Conservation (phyloP, 140 eudicot species). For the Cichorium intybus region DNA sequence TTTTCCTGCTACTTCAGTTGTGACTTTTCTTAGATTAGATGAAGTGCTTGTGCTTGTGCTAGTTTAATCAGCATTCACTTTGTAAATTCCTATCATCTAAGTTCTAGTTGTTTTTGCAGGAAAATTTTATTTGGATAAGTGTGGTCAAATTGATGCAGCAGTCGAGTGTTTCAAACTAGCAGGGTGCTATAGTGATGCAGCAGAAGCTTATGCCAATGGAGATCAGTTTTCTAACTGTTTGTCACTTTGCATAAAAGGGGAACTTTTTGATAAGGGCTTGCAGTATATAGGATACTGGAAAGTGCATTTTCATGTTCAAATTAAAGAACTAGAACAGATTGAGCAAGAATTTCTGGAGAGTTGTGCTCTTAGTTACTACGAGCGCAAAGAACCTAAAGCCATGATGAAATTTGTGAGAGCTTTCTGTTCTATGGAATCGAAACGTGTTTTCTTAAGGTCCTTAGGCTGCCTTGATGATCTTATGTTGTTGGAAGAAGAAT, state of each 20-base stretch:
- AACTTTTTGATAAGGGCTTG: slow-evolving; percentile 54
- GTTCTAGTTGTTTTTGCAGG: slow-evolving; percentile 15
- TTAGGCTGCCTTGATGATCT: slow-evolving; percentile 55
- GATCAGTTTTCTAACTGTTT: slow-evolving; percentile 51
- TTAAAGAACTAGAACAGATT: slow-evolving; percentile 18
- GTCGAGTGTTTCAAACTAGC: slow-evolving; percentile 72
- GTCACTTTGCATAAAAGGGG: slow-evolving; percentile 53
- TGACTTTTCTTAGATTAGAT: no score
- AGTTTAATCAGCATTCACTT: slow-evolving; percentile 17
- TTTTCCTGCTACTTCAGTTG: no score
- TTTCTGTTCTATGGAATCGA: slow-evolving; percentile 42
- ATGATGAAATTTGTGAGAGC: slow-evolving; percentile 61
- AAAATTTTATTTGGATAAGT: slow-evolving; percentile 10
- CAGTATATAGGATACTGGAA: slow-evolving; percentile 62
- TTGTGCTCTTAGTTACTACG: slow-evolving; percentile 44
- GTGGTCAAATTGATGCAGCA: slow-evolving; percentile 34
- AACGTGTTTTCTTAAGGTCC: slow-evolving; percentile 48
- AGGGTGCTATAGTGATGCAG: slow-evolving; percentile 46
- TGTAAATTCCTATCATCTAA: not conserved
- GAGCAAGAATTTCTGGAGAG: slow-evolving; percentile 51
- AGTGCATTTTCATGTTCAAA: slow-evolving; percentile 21
- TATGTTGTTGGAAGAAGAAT: slow-evolving; percentile 60
- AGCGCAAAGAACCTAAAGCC: slow-evolving; percentile 27
- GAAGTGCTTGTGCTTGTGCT: no score
- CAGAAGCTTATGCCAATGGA: slow-evolving; percentile 57